Evolutionary conservation across 176 grass and related monocot species (phyloP), one percentile per base, ranked within the genome.

Genomic region (Calamus simplicifolius): DNA sequence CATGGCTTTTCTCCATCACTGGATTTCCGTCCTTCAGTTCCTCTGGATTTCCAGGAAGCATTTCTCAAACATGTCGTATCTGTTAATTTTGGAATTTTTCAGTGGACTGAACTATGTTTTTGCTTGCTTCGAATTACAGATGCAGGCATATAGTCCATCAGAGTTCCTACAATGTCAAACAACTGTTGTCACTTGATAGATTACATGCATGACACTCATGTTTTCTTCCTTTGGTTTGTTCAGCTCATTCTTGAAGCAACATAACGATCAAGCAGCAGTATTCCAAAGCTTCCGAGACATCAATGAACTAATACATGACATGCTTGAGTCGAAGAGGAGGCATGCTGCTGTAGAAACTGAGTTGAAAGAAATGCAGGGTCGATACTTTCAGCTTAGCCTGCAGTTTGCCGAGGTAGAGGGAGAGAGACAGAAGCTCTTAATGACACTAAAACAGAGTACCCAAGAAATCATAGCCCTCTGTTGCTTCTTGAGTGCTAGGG

Each of bases 261-360:
- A 92, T 31, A 88, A 85, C 1, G 81, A 98, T 52, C 81, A 92
- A 56, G 88, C 77, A 49, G 79, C 84, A 52, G 66, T 85, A 52
- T 92, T 88, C 59, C 87, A 98, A 52, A 92, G 87, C 82, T 98
- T 98, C 62, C 82, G 81, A 76, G 87, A 98, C 63, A 98, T 92
- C 50, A 98, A 98, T 68, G 93, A 98, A 82, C 58, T 98, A 58
- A 98, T 98, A 80, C 88, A 89, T 75, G 84, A 92, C 59, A 89
- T 86, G 25, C 68, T 98, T 8, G 87, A 98, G 54, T 27, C 85
- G 68, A 98, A 80, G 81, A 88, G 72, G 75, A 88, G 67, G 19
- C 63, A 98, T 12, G 75, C 70, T 29, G 71, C 73, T 15, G 81
- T 83, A 6, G 87, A 98, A 69, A 77, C 28, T 10, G 93, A 85